Percentiles rank a stretch among this genome's conserved stretches.
phyloP scores from a whole-genome alignment of 306 rosid species.

The Glycine soja region DNA sequence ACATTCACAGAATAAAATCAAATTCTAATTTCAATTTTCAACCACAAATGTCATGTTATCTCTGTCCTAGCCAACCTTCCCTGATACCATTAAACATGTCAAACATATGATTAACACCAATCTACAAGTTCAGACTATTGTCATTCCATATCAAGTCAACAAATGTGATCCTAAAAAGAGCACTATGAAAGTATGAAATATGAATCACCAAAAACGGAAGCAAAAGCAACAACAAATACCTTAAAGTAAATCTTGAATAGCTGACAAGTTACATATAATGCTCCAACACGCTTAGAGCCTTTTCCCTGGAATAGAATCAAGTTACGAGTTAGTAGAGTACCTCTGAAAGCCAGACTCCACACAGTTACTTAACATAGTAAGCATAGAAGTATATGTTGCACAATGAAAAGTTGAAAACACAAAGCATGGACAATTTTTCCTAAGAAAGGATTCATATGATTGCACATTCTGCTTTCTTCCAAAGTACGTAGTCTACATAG shows the following conservation, averaged over 20 bases:
- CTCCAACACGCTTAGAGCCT: conserved; percentile 97
- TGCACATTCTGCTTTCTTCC: background rate
- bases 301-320: conserved; percentile 69
- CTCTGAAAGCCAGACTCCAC: conserved; percentile 33
- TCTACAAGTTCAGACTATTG: conserved; percentile 35
- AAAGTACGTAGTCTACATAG: background rate
- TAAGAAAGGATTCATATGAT: conserved; percentile 5
- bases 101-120: conserved; percentile 16
- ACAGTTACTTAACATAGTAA: background rate
- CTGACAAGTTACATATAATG: conserved; percentile 91
- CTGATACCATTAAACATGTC: conserved; percentile 3
- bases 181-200: background rate
- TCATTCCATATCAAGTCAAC: conserved; percentile 14
- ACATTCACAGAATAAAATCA: conserved; percentile 44
- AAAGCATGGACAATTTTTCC: background rate
- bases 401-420: conserved; percentile 3
- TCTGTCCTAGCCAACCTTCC: conserved; percentile 6
- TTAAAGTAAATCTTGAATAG: conserved; percentile 93
- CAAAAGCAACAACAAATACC: conserved; percentile 55
- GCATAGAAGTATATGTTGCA: conserved; percentile 39
- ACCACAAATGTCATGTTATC: conserved; percentile 30
- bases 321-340: conserved; percentile 36
- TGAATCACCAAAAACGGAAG: conserved; percentile 13
- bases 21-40: conserved; percentile 40
- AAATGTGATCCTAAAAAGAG: conserved; percentile 22